Base-by-base conservation (phyloP, 2,329 filamentous ascomycete species). In the Microsporum audouinii region DNA sequence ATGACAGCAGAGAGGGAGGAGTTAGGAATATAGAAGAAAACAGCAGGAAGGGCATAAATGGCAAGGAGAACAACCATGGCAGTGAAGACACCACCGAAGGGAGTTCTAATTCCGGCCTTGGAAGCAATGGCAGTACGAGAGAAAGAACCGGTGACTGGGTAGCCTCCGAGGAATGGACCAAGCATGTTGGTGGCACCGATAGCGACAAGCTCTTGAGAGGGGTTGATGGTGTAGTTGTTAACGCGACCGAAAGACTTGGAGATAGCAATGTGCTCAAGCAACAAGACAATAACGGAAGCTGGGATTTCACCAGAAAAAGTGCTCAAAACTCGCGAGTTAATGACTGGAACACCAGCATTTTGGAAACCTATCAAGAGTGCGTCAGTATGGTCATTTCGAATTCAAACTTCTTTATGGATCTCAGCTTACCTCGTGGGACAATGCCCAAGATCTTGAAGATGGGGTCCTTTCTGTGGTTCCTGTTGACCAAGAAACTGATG, bases 221-320 rank as follows among this genome's bases (percentile, higher is more conserved):
- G 91, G 67, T 96, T 86, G 71, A 99, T 96, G 14, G 84, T 87
- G 75, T 99, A 99, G 77, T 96, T 95, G 78, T 96, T 97, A 68
- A 96, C 84, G 62, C 92, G 84, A 7, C 94, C 94, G 67, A 99
- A 97, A 0, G 92, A 96, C 73, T 97, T 99, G 17, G 91, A 90
- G 65, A 97, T 96, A 56, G 92, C 91, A 68, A 97, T 96, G 72
- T 97, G 92, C 75, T 97, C 94, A 63, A 97, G 95, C 39, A 97
- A 80, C 61, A 97, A 80, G n/a, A 99, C 91, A 66, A 97, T 95
- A 59, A 96, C 86, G 0, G 88, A 87, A 5, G 88, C 88, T 0
- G 94, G 94, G 2, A 97, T 78, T 65, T 96, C 82, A 49, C 79
- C 78, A 0, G 82, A 79, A 69, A 95, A 90, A 0, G 83, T 76